These are phyloP conservation scores for Pelargonium hybrid DNA, from an alignment of 441 rosid species.

Conservation along the genomic window DNA sequence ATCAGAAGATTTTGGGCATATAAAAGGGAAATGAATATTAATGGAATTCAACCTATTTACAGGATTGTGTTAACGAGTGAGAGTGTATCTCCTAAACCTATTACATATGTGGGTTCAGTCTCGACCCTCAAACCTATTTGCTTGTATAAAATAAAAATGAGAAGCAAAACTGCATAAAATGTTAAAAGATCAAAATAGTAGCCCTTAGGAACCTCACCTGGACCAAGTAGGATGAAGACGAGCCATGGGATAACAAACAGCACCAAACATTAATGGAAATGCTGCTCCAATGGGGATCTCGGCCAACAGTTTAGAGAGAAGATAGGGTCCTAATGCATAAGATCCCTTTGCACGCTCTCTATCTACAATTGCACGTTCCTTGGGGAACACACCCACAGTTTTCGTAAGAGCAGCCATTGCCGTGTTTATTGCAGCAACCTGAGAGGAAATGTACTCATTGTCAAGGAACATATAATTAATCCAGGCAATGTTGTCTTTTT, in stretches of 20 bases:
- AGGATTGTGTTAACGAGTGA: too few relatives aligned
- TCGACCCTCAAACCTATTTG: too few relatives aligned
- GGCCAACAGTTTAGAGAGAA: constrained; percentile 83
- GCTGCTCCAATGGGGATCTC: constrained; percentile 91
- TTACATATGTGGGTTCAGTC: too few relatives aligned
- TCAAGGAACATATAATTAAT: too few relatives aligned
- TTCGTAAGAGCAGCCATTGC: constrained; percentile 99
- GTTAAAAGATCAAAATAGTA: constrained; percentile 6
- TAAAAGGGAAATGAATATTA: too few relatives aligned
- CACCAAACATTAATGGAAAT: constrained; percentile 88
- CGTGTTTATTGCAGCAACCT: constrained; percentile 94
- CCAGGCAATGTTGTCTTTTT: too few relatives aligned
- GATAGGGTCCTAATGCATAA: constrained; percentile 75
- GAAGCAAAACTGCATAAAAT: not conserved
- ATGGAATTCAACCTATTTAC: too few relatives aligned
- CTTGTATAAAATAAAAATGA: too few relatives aligned
- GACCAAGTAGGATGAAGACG: constrained; percentile 74
- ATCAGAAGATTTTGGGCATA: too few relatives aligned
- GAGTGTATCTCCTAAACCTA: too few relatives aligned
- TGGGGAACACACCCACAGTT: constrained; percentile 90
- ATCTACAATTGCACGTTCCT: constrained; percentile 87
- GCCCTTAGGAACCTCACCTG: constrained; percentile 33
- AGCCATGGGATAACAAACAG: constrained; percentile 89
- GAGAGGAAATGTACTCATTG: constrained; percentile 12
- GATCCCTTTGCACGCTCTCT: constrained; percentile 95